These are phyloP conservation scores for Tremella mesenterica DNA, from an alignment of 768 basidiomycete species.

Conservation along the genomic window DNA sequence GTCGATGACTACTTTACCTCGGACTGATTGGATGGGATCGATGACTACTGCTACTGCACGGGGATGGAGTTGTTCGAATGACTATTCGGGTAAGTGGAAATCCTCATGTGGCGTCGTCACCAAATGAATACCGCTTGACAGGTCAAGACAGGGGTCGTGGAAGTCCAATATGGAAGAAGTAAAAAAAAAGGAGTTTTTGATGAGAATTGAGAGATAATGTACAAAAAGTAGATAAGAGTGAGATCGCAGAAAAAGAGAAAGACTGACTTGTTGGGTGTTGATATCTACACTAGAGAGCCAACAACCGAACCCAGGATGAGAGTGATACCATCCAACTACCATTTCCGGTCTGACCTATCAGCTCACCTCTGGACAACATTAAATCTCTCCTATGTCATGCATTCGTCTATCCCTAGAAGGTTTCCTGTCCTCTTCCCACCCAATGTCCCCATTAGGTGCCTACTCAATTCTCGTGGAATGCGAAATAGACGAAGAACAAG, in stretches of 20 bases:
- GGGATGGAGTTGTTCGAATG: conserved; percentile 86
- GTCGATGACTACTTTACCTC: conserved; percentile 88
- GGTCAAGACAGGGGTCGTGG: neutral
- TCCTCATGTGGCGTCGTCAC: neutral
- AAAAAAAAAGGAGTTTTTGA: no score
- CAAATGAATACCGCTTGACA: neutral
- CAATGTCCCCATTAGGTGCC: no score
- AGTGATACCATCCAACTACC: conserved; percentile 99
- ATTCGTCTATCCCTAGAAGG: no score
- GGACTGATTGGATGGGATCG: conserved; percentile 95
- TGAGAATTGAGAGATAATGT: no score
- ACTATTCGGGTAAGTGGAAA: conserved; percentile 50
- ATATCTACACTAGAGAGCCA: conserved; percentile 99
- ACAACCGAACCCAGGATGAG: conserved; percentile 98
- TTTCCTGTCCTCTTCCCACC: no score
- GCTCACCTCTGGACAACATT: neutral
- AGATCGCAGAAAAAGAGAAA: neutral
- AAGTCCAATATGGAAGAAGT: neutral
- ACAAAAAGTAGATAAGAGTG: no score
- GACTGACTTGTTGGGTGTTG: conserved; percentile 85
- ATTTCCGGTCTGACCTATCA: conserved; percentile 64
- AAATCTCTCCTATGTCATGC: no score
- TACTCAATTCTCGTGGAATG: no score
- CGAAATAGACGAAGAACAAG: no score
- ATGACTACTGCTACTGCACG: conserved; percentile 95